Evolutionary conservation across 108 stramenopile species (phyloP).

Genomic region (Schizochytrium sp.): DNA sequence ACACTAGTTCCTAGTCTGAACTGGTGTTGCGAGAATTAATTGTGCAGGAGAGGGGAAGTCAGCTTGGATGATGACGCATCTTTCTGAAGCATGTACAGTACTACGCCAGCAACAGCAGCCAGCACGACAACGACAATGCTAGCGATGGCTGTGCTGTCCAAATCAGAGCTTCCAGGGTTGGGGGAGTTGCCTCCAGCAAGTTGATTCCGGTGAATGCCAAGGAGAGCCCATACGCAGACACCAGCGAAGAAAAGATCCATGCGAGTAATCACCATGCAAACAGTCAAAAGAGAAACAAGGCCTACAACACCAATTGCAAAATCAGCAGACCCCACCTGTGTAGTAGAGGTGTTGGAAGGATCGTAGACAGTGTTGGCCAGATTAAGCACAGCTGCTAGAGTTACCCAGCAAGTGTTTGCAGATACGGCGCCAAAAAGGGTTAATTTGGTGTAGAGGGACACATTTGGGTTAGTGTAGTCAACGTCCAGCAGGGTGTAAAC

Average conservation of each 20-base stretch:
- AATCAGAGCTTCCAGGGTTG: background rate
- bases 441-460: slow-evolving; percentile 2
- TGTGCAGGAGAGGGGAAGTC: too few relatives aligned
- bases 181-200: background rate
- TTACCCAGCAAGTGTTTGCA: slow-evolving; percentile 18
- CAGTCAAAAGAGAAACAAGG: slow-evolving; percentile 1
- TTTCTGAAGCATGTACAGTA: background rate
- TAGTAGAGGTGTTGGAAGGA: background rate
- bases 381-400: background rate
- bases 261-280: background rate
- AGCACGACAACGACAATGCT: background rate
- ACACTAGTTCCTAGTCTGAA: too few relatives aligned
- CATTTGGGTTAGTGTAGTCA: background rate
- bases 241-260: slow-evolving; percentile 7
- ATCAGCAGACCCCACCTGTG: slow-evolving; percentile 1
- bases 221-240: slow-evolving; percentile 24
- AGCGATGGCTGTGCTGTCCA: slow-evolving; percentile 18
- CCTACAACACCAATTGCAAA: slow-evolving; percentile 28
- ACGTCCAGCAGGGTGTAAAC: background rate
- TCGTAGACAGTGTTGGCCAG: background rate
- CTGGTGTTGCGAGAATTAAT: too few relatives aligned
- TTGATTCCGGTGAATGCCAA: slow-evolving; percentile 29
- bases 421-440: slow-evolving; percentile 40
- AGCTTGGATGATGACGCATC: background rate
- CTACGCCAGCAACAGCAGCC: background rate